Evolutionary conservation across 106 monocot genomes (phyloP).

Genomic region (Apostasia shenzhenica): DNA sequence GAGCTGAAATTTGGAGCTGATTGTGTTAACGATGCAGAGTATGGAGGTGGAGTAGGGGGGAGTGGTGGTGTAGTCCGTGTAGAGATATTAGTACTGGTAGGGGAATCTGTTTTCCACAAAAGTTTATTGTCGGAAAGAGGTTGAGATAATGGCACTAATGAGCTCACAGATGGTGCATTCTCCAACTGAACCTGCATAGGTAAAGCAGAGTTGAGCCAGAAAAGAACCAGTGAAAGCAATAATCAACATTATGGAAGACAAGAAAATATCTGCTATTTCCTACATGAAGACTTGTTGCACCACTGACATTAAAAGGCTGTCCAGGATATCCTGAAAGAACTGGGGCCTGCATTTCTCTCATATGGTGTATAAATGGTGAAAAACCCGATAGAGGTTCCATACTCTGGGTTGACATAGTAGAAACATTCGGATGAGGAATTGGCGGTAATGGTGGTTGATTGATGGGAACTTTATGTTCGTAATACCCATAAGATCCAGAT

Average conservation of each 20-base stretch:
- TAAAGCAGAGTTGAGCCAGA: not conserved
- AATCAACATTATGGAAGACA: not conserved
- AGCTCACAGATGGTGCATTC: constrained; percentile 22
- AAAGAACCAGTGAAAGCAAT: not conserved
- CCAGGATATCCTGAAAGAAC: constrained; percentile 61
- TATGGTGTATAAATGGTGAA: constrained; percentile 25
- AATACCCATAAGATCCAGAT: constrained; percentile 40
- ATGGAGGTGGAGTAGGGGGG: constrained; percentile 66
- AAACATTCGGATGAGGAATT: constrained; percentile 59
- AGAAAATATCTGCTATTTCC: not conserved
- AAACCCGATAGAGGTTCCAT: constrained; percentile 31
- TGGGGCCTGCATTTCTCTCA: constrained; percentile 54
- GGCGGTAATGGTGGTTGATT: constrained; percentile 88
- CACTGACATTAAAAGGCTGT: constrained; percentile 44
- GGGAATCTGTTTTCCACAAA: constrained; percentile 32
- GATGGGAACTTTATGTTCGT: constrained; percentile 31
- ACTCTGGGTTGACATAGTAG: constrained; percentile 28
- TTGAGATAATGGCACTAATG: constrained; percentile 23
- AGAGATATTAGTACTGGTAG: constrained; percentile 31
- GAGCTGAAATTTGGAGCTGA: constrained; percentile 34
- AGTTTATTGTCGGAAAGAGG: constrained; percentile 37
- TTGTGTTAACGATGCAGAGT: constrained; percentile 38
- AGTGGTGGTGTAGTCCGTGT: constrained; percentile 56
- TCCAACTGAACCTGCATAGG: constrained; percentile 55
- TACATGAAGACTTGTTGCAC: constrained; percentile 36